These are phyloP conservation scores for Copromyces sp. DNA, from an alignment of 495 filamentous ascomycete genomes.

Conservation along the genomic window DNA sequence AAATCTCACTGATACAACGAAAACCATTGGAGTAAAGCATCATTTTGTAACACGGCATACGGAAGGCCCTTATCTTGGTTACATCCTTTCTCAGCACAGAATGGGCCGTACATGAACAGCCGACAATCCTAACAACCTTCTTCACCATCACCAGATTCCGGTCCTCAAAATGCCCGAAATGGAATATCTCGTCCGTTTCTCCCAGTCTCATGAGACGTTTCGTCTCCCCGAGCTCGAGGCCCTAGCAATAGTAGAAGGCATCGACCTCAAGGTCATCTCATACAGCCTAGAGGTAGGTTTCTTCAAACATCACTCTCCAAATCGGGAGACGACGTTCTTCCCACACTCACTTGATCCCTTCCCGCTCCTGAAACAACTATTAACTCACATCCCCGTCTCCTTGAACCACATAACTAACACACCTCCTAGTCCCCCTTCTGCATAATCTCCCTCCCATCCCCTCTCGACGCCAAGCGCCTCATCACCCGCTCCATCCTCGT, in stretches of 20 bases:
- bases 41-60: not conserved
- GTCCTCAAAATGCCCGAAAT: slow-evolving; percentile 17
- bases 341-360: not conserved
- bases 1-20: not conserved
- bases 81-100: not conserved
- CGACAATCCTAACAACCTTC: not conserved
- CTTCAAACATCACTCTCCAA: not conserved
- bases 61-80: not conserved
- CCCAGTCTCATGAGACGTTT: slow-evolving; percentile 83
- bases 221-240: slow-evolving; percentile 78
- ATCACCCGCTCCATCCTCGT: slow-evolving; percentile 68
- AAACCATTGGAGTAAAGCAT: not conserved
- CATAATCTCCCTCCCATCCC: slow-evolving; percentile 57
- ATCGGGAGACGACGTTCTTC: not conserved
- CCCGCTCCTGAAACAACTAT: not conserved
- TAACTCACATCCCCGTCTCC: slow-evolving; percentile 7
- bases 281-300: slow-evolving; percentile 61
- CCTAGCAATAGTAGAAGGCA: slow-evolving; percentile 55
- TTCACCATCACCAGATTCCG: not conserved
- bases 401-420: slow-evolving; percentile 1
- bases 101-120: not conserved
- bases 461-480: slow-evolving; percentile 52
- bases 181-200: slow-evolving; percentile 85
- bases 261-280: slow-evolving; percentile 58
- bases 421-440: slow-evolving; percentile 71